Percentiles rank a stretch among this genome's conserved stretches.
These are phyloP conservation scores for Cercospora zeae-maydis DNA, from an alignment of 2,329 filamentous ascomycete species.

Conservation along the genomic window DNA sequence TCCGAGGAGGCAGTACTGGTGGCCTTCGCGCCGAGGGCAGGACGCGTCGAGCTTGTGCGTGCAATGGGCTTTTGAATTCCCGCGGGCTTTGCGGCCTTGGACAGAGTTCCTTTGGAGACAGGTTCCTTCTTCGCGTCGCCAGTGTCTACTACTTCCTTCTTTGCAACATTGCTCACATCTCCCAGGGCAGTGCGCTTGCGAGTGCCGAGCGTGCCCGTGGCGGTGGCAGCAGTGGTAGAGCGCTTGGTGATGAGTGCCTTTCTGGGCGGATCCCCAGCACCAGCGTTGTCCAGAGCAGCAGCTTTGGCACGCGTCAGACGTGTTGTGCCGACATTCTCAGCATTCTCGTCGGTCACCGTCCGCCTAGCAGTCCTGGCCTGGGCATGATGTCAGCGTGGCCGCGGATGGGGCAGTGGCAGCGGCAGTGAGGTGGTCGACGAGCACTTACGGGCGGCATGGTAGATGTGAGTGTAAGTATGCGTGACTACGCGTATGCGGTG, in stretches of 20 bases:
- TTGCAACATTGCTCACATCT: slow-evolving; percentile 93
- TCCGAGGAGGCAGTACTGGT: slow-evolving; percentile 61
- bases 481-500: slow-evolving; percentile 18
- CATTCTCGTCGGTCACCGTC: slow-evolving; percentile 84
- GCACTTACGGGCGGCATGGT: slow-evolving; percentile 40
- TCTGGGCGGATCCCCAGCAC: slow-evolving; percentile 59
- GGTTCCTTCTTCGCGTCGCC: slow-evolving; percentile 50
- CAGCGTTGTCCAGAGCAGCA: slow-evolving; percentile 57
- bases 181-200: slow-evolving; percentile 78
- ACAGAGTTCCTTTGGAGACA: slow-evolving; percentile 60
- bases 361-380: slow-evolving; percentile 71
- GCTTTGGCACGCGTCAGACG: slow-evolving; percentile 92
- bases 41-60: slow-evolving; percentile 53
- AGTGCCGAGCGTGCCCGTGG: slow-evolving; percentile 43
- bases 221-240: slow-evolving; percentile 41
- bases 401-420: slow-evolving; percentile 7
- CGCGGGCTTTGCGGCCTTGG: slow-evolving; percentile 74
- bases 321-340: slow-evolving; percentile 67
- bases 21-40: slow-evolving; percentile 64
- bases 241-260: slow-evolving; percentile 47
- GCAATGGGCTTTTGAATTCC: slow-evolving; percentile 69
- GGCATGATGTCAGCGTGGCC: slow-evolving; percentile 41
- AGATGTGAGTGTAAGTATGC: slow-evolving; percentile 20
- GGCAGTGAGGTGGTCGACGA: slow-evolving; percentile 3
- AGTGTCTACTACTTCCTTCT: slow-evolving; percentile 66